Evolutionary conservation across 164 flowering plant genomes (phyloP).

Genomic region (Berberis thunbergii): DNA sequence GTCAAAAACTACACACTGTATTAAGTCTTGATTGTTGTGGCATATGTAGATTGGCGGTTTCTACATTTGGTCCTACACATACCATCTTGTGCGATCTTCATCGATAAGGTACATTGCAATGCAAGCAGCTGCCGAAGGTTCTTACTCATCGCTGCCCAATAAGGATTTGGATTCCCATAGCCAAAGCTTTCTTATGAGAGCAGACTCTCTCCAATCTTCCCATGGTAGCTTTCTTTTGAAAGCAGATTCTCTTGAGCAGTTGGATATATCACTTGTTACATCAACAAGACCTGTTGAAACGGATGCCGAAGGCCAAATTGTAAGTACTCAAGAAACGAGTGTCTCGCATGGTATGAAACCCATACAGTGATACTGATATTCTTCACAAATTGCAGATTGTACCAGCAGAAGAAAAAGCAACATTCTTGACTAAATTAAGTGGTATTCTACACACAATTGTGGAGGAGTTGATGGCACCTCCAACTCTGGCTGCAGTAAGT

Average conservation of each 20-base stretch:
- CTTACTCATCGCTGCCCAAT: conserved; percentile 30
- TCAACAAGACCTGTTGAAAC: conserved; percentile 19
- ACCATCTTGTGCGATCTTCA: conserved; percentile 50
- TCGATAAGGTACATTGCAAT: conserved; percentile 23
- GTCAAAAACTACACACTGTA: neutral
- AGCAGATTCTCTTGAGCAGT: conserved; percentile 20
- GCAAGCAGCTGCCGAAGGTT: conserved; percentile 14
- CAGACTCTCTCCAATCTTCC: too few species aligned
- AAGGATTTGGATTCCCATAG: conserved; percentile 17
- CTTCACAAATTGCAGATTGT: conserved; percentile 13
- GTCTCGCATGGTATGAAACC: neutral
- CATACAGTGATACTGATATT: neutral
- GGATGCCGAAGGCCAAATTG: conserved; percentile 26
- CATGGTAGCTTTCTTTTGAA: conserved; percentile 29
- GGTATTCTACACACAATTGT: conserved; percentile 36
- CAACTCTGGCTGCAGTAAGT: conserved; percentile 76
- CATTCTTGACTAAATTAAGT: conserved; percentile 23
- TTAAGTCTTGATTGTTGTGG: neutral
- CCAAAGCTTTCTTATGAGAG: too few species aligned
- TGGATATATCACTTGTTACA: conserved; percentile 10
- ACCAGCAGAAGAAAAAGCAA: conserved; percentile 2
- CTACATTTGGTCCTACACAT: conserved; percentile 86
- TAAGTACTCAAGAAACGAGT: conserved; percentile 13
- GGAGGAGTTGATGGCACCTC: conserved; percentile 78
- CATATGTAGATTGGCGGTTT: conserved; percentile 72